A percentile compares a stretch with the other conserved stretches of the same genome.
Conservation (phyloP, 78 protist genomes). For the Goniomonas avonlea region DNA sequence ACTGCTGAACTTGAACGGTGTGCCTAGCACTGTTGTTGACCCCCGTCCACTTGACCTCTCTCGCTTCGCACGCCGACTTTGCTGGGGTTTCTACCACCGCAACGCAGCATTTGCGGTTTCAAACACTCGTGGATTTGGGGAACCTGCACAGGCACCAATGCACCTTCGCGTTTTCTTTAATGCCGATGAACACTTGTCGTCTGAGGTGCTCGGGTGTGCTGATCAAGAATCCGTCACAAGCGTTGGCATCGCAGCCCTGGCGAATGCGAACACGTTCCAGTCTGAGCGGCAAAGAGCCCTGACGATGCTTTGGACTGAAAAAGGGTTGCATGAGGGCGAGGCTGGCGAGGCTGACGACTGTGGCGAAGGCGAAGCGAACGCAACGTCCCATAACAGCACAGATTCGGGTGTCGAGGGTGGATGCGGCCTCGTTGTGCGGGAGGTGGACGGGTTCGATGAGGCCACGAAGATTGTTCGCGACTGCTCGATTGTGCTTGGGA, state of each 20-base stretch:
- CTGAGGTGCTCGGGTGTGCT: neutral
- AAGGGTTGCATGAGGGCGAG: neutral
- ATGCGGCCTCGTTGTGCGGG: too few species aligned
- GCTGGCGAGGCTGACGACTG: neutral
- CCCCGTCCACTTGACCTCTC: neutral
- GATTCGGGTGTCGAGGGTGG: too few species aligned
- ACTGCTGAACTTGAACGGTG: neutral
- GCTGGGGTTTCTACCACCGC: neutral
- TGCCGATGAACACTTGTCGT: neutral
- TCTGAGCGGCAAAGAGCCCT: neutral
- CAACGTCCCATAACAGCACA: too few species aligned
- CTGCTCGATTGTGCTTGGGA: neutral
- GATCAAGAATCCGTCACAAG: neutral
- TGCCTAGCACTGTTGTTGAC: slow-evolving; percentile 14
- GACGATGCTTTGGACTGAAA: neutral
- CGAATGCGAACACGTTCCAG: neutral
- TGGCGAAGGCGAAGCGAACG: too few species aligned
- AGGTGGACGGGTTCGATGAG: too few species aligned
- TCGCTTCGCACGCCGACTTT: neutral
- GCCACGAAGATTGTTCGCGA: neutral
- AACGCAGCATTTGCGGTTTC: neutral
- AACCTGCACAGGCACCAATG: neutral
- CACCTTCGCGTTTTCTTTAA: neutral
- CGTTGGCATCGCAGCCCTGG: neutral
- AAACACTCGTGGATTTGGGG: neutral